A percentile compares a stretch with the other conserved stretches of the same genome.
Evolutionary conservation across 805 yeast genomes (phyloP).

Genomic region (Wickerhamiella cacticola): DNA sequence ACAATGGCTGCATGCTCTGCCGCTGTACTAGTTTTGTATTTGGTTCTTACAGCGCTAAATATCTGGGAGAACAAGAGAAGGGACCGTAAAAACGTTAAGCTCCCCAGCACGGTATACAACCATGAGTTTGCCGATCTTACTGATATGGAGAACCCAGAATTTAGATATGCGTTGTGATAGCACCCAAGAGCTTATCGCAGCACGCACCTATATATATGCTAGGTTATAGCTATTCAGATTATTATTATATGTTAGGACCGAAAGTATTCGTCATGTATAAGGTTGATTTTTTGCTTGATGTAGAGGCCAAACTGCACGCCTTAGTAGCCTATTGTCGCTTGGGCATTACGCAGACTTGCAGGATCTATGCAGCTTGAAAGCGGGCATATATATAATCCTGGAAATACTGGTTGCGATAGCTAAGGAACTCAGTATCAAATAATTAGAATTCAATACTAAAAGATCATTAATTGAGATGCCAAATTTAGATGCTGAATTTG

Average conservation of each 20-base stretch:
- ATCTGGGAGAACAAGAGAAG: slow-evolving; percentile 11
- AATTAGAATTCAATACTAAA: too few relatives aligned
- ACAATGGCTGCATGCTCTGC: slow-evolving; percentile 43
- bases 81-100: slow-evolving; percentile 4
- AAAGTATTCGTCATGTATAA: background rate
- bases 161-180: slow-evolving; percentile 32
- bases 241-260: too few relatives aligned
- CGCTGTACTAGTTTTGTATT: slow-evolving; percentile 28
- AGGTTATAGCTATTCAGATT: background rate
- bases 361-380: background rate
- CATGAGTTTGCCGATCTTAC: slow-evolving; percentile 37
- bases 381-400: too few relatives aligned
- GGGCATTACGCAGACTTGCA: too few relatives aligned
- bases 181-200: too few relatives aligned
- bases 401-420: too few relatives aligned
- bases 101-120: slow-evolving; percentile 4
- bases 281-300: background rate
- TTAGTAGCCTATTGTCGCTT: too few relatives aligned
- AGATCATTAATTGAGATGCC: too few relatives aligned
- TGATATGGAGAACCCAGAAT: slow-evolving; percentile 40
- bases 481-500: too few relatives aligned
- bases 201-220: too few relatives aligned
- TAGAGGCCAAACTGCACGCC: too few relatives aligned
- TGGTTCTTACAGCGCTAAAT: slow-evolving; percentile 20
- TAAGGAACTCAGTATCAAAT: too few relatives aligned